Evolutionary conservation across 2,329 filamentous ascomycete genomes (phyloP).

Genomic region (Polychaeton citri): DNA sequence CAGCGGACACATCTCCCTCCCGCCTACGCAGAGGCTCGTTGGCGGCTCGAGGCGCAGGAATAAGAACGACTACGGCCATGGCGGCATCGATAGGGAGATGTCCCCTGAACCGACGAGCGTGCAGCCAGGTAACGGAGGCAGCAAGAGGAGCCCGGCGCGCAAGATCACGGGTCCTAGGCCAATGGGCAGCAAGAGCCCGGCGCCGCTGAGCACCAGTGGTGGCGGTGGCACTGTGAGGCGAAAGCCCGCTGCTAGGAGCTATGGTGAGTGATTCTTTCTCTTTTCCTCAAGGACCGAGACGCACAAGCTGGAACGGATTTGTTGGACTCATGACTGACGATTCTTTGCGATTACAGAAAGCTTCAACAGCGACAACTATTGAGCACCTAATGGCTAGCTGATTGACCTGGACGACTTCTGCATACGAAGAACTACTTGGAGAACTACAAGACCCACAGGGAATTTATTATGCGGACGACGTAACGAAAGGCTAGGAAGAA

Average conservation of each 20-base stretch:
- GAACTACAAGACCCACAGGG: too few species aligned
- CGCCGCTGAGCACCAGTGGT: conserved; percentile 2
- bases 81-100: conserved; percentile 4
- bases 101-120: conserved; percentile 17
- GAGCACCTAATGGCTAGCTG: too few species aligned
- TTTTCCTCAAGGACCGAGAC: too few species aligned
- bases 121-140: conserved; percentile 5
- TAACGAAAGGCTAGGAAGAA: too few species aligned
- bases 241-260: conserved; percentile 8
- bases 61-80: not conserved
- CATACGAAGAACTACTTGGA: too few species aligned
- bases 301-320: too few species aligned
- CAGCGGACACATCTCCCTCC: conserved; percentile 16
- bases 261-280: not conserved
- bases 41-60: not conserved
- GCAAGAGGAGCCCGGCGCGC: conserved; percentile 16
- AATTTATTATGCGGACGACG: too few species aligned
- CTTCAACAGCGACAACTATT: not conserved
- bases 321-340: too few species aligned
- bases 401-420: too few species aligned
- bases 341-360: not conserved
- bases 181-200: conserved; percentile 28
- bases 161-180: conserved; percentile 37
- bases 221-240: conserved; percentile 9
- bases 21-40: not conserved